Base-by-base conservation (phyloP, 805 yeast species). In the Candida vaughaniae region DNA sequence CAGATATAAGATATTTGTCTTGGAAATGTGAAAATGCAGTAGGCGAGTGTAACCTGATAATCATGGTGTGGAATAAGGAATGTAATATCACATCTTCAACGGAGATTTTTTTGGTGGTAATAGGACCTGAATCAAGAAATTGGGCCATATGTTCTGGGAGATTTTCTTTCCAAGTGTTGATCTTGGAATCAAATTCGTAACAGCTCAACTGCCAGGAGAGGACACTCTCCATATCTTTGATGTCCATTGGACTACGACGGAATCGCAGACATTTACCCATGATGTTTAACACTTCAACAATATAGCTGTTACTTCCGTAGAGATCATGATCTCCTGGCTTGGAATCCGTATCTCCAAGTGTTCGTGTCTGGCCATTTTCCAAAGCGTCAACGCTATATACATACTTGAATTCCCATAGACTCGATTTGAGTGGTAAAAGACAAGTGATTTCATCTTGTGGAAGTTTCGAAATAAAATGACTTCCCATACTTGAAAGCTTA, bases 201-300 rank as follows among this genome's bases (percentile, higher is more conserved):
- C 48, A 47, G 22, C 37, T 41, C 12, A 48, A 29, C 22, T 46
- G 49, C 53, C 53, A 48, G 4, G 45, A 26, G 6, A 47, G 29
- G 12, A 48, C 36, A 16, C 48, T 42, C 27, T 40, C 36, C 33
- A 46, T 35, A 25, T 47, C 46, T 18, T 39, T 36, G 7, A 48
- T 42, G 33, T 42, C 48, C 38, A 47, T 25, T 2, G 51, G 53
- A 14, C 34, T 35, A 16, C 39, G 36, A 22, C 42, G 26, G 25
- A 47, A 46, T 16, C 33, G 25, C 37, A 32, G 48, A 17, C 40
- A 34, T 15, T 38, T 29, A 6, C 47, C 45, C 45, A 42, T 41
- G n/a, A 45, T 33, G 16, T 40, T 31, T 17, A 47, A 11, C 3
- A 47, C 43, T 18, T 47, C 48, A 12, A 46, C 30, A 14, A 46